Conservation (phyloP, 1,284 basidiomycete species). For the Ceraceosorus bombacis region DNA sequence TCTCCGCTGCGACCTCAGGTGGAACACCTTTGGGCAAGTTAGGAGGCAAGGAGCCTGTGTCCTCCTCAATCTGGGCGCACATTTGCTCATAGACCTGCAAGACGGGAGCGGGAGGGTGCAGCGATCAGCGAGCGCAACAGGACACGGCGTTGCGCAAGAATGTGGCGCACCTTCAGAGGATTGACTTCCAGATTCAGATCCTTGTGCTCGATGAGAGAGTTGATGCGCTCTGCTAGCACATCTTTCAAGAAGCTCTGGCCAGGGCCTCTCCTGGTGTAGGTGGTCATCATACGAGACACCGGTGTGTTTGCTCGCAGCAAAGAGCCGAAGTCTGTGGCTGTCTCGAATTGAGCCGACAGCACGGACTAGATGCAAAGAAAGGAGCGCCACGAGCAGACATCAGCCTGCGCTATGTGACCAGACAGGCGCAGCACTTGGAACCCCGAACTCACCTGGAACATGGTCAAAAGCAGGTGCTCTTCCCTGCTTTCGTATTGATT, state of each 20-base stretch:
- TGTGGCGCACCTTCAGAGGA: conserved; percentile 70
- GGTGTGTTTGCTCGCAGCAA: conserved; percentile 95
- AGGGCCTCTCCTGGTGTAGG: conserved; percentile 93
- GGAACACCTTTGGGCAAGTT: conserved; percentile 85
- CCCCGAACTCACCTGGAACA: conserved; percentile 64
- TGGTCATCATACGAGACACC: conserved; percentile 99
- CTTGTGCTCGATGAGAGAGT: conserved; percentile 95
- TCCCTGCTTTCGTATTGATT: conserved; percentile 99
- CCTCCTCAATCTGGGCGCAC: conserved; percentile 95
- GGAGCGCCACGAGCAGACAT: background rate
- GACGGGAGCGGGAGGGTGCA: background rate
- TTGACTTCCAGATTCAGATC: conserved; percentile 98
- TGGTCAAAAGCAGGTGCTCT: conserved; percentile 93
- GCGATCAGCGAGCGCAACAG: background rate
- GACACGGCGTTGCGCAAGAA: background rate
- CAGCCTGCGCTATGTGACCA: background rate
- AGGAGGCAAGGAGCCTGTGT: conserved; percentile 78
- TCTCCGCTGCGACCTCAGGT: conserved; percentile 84
- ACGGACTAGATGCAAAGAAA: conserved; percentile 62
- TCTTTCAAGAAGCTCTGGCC: conserved; percentile 96
- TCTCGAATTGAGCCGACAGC: conserved; percentile 94
- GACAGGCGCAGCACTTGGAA: too few species aligned
- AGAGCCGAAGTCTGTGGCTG: conserved; percentile 92
- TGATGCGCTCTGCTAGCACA: conserved; percentile 92
- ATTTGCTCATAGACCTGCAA: conserved; percentile 88